These are phyloP conservation scores for Leishmania tarentolae DNA, from an alignment of 208 protist species.

Conservation along the genomic window DNA sequence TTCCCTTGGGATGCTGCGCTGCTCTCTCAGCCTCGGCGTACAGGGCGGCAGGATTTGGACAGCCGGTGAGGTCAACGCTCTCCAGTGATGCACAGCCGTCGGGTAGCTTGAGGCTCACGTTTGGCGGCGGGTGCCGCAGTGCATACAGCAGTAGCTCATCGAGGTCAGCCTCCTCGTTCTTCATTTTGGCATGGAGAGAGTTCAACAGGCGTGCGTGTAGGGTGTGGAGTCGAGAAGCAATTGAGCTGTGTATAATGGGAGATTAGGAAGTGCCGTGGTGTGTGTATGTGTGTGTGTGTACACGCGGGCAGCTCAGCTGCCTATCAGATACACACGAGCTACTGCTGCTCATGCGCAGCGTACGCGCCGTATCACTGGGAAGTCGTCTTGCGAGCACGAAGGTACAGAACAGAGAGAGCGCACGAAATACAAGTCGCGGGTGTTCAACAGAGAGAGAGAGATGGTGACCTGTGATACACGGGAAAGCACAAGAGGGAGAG, in stretches of 20 bases:
- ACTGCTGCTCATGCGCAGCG: neutral
- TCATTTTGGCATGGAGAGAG: slow-evolving; percentile 6
- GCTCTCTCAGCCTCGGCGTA: slow-evolving; percentile 38
- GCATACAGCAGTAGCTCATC: slow-evolving; percentile 60
- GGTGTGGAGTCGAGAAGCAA: neutral
- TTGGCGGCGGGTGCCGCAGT: slow-evolving; percentile 51
- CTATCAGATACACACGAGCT: slow-evolving; percentile 1
- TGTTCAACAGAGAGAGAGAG: neutral
- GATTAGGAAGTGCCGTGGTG: no score
- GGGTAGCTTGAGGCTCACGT: slow-evolving; percentile 50
- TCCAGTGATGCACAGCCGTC: slow-evolving; percentile 18
- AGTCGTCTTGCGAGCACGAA: neutral
- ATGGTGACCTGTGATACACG: neutral
- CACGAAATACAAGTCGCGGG: neutral
- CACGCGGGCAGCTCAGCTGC: neutral
- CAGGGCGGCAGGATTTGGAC: slow-evolving; percentile 33
- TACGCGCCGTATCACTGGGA: neutral
- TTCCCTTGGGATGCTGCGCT: slow-evolving; percentile 12
- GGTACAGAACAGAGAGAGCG: neutral
- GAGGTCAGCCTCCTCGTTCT: slow-evolving; percentile 33
- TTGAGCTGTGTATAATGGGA: neutral
- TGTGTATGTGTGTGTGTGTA: neutral
- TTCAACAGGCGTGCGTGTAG: neutral
- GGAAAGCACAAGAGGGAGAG: neutral
- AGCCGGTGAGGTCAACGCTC: slow-evolving; percentile 42